phyloP scores from a whole-genome alignment of 2,329 filamentous ascomycete genomes.

The Exophiala aquamarina region DNA sequence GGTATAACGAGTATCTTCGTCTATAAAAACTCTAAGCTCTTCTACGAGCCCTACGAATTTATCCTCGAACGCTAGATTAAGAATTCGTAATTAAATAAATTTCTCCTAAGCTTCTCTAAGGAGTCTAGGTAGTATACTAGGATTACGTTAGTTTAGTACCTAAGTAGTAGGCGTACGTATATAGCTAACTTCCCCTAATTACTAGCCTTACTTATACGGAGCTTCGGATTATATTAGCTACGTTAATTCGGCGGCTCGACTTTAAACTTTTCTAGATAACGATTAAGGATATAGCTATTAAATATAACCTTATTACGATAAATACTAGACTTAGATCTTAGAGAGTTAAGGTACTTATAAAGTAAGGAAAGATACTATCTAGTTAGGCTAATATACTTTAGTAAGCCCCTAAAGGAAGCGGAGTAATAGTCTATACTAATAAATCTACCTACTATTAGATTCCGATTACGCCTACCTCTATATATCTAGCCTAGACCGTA shows the following conservation, averaged over 20 bases:
- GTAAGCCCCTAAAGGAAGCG: no score
- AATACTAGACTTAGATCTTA: neutral
- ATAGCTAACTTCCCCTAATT: no score
- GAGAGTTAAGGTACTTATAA: neutral
- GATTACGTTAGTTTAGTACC: neutral
- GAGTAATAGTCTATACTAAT: no score
- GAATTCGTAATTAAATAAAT: slow-evolving; percentile 20
- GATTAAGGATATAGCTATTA: neutral
- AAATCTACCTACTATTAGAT: no score
- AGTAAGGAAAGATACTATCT: no score
- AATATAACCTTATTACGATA: neutral
- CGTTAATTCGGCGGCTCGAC: neutral
- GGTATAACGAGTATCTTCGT: slow-evolving; percentile 8
- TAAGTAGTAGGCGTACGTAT: no score
- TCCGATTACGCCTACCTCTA: no score
- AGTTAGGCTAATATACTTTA: no score
- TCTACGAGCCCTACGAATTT: slow-evolving; percentile 33
- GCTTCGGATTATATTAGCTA: neutral
- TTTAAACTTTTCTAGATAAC: neutral
- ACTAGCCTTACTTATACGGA: neutral
- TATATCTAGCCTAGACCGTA: no score
- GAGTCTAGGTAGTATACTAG: slow-evolving; percentile 8
- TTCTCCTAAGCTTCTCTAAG: slow-evolving; percentile 24
- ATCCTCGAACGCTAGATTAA: slow-evolving; percentile 38
- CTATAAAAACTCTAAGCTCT: slow-evolving; percentile 7